Conservation (phyloP, 23 red algal genomes). For the Gracilariopsis chorda region DNA sequence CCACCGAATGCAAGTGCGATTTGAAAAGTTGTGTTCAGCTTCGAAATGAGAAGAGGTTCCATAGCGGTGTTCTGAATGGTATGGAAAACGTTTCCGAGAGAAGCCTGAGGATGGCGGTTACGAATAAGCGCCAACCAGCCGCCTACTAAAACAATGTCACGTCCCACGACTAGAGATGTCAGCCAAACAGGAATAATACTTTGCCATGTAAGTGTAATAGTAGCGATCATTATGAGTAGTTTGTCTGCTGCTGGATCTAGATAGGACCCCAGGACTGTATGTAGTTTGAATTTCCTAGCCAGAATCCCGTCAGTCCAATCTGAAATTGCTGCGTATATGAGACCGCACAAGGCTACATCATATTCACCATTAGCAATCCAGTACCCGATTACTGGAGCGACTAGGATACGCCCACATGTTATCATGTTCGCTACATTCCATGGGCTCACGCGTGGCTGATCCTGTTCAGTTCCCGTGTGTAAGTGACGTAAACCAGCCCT, state of each 20-base stretch:
- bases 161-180: constrained; percentile 24
- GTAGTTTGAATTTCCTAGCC: constrained; percentile 45
- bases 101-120: neutral
- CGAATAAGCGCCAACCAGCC: constrained; percentile 16
- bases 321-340: constrained; percentile 57
- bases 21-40: constrained; percentile 83
- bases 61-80: constrained; percentile 3
- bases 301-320: constrained; percentile 79
- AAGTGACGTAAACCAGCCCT: neutral
- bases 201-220: constrained; percentile 49
- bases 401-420: constrained; percentile 60
- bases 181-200: constrained; percentile 59
- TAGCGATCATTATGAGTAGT: constrained; percentile 44
- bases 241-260: constrained; percentile 90
- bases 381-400: constrained; percentile 47
- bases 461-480: neutral
- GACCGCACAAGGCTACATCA: constrained; percentile 49
- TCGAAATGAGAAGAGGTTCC: constrained; percentile 67
- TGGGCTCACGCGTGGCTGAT: neutral
- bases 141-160: constrained; percentile 55
- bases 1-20: constrained; percentile 49
- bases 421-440: constrained; percentile 77
- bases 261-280: constrained; percentile 70
- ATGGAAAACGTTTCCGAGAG: neutral
- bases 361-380: constrained; percentile 37